phyloP scores from a whole-genome alignment of 257 asterid species.

The Solanum piurae region DNA sequence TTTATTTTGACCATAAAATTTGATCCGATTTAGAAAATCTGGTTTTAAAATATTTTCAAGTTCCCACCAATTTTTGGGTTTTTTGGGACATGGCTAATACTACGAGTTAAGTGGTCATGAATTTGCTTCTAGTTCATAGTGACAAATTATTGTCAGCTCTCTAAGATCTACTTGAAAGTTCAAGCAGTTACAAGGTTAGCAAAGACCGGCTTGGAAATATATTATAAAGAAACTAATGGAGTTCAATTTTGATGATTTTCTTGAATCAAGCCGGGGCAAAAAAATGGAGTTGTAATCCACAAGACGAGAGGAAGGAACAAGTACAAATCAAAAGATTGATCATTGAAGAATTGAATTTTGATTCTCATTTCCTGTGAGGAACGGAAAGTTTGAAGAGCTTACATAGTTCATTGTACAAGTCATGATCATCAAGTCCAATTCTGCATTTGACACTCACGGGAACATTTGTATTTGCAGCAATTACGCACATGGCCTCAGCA shows the following conservation, averaged over 20 bases:
- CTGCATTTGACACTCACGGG: constrained; percentile 94
- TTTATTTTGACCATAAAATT: not conserved
- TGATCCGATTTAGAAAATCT: not conserved
- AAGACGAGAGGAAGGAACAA: not conserved
- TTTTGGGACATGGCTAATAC: not conserved
- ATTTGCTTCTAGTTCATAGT: not conserved
- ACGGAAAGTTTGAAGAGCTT: constrained; percentile 23
- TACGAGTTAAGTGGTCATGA: not conserved
- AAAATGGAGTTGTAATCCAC: not conserved
- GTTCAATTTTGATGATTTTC: not conserved
- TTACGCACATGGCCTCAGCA: constrained; percentile 90
- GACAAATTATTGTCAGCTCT: not conserved
- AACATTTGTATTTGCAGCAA: constrained; percentile 70
- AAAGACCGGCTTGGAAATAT: not conserved
- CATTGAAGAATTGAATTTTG: not conserved
- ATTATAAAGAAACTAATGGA: not conserved
- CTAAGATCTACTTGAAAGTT: not conserved
- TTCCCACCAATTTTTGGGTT: not conserved
- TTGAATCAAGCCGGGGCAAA: not conserved
- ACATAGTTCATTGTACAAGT: constrained; percentile 85
- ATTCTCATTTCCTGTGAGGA: not conserved
- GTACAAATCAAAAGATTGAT: not conserved
- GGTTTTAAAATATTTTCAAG: not conserved
- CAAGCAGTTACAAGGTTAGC: not conserved
- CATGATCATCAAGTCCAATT: constrained; percentile 81